A percentile compares a stretch with the other conserved stretches of the same genome.
Evolutionary conservation across 78 protist species (phyloP).

Genomic region (Isochrysis galbana): DNA sequence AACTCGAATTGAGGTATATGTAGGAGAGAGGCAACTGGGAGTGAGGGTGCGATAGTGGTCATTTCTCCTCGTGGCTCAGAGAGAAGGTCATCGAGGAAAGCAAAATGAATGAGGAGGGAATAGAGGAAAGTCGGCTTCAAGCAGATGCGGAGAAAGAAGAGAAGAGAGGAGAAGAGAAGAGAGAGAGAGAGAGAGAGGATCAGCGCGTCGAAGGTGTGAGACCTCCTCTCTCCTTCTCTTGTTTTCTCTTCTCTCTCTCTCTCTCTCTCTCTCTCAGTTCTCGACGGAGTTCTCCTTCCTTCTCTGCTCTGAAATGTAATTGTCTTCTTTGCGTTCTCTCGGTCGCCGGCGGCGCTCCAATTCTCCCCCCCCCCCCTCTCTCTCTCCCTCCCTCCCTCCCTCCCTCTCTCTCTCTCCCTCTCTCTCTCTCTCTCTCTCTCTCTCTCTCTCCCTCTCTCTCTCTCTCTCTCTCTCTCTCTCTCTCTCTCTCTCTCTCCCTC

Average conservation of each 20-base stretch:
- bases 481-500: not conserved
- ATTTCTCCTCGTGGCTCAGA: not conserved
- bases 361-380: not conserved
- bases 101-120: too few relatives aligned
- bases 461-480: not conserved
- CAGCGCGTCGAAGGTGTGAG: not conserved
- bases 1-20: too few relatives aligned
- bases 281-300: not conserved
- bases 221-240: not conserved
- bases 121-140: too few relatives aligned
- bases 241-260: not conserved
- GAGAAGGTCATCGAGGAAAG: too few relatives aligned
- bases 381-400: not conserved
- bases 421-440: not conserved
- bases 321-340: not conserved
- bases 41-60: too few relatives aligned
- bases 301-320: not conserved
- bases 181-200: too few relatives aligned
- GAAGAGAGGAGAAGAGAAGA: too few relatives aligned
- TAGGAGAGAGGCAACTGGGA: too few relatives aligned
- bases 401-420: not conserved
- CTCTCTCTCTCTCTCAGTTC: not conserved
- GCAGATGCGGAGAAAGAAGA: too few relatives aligned
- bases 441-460: not conserved
- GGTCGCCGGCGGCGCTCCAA: not conserved